Evolutionary conservation across 2,329 filamentous ascomycete genomes (phyloP).

Genomic region (Paramyrothecium roridum): DNA sequence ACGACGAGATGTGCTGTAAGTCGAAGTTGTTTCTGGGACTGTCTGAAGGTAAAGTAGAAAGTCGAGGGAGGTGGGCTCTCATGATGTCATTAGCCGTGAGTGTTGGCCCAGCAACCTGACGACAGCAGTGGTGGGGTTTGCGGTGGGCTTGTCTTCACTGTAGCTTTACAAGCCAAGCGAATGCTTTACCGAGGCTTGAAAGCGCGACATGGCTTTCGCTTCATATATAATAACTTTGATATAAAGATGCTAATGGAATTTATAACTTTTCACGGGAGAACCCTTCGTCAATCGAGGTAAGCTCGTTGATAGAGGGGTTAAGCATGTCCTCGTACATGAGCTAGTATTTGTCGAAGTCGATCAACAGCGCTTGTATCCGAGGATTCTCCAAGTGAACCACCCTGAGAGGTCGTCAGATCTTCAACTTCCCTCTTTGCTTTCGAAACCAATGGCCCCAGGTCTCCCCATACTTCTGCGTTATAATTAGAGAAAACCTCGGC

Average conservation of each 20-base stretch:
- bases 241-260: too few relatives aligned
- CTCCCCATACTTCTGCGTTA: constrained; percentile 68
- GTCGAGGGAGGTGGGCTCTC: constrained; percentile 1
- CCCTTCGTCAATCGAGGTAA: too few relatives aligned
- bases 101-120: constrained; percentile 24
- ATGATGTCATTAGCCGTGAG: constrained; percentile 24
- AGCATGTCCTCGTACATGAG: constrained; percentile 29
- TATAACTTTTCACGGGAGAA: too few relatives aligned
- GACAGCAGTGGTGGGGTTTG: background rate
- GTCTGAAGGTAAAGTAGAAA: too few relatives aligned
- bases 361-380: constrained; percentile 25
- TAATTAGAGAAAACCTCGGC: constrained; percentile 53
- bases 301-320: background rate
- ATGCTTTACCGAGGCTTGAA: too few relatives aligned
- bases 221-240: too few relatives aligned
- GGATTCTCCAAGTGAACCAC: constrained; percentile 6
- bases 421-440: constrained; percentile 56
- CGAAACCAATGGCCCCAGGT: constrained; percentile 51
- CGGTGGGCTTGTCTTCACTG: background rate
- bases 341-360: constrained; percentile 32
- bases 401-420: constrained; percentile 22
- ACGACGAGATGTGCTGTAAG: too few relatives aligned
- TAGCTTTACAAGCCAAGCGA: background rate
- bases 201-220: too few relatives aligned
- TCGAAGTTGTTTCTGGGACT: too few relatives aligned